These are phyloP conservation scores for Saussurea involucrata DNA, from an alignment of 129 eudicot genomes.

Conservation along the genomic window DNA sequence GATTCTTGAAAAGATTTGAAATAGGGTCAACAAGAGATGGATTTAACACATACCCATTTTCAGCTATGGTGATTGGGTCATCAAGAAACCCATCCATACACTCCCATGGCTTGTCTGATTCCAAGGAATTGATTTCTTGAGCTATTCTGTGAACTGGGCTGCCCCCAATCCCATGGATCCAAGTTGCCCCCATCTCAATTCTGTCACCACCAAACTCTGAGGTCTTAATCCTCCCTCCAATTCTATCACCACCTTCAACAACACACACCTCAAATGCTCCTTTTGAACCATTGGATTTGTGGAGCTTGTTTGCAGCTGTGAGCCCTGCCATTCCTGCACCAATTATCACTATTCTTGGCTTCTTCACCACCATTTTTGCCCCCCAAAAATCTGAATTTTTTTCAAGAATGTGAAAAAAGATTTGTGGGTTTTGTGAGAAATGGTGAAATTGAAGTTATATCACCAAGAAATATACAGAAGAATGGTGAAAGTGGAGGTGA, in stretches of 20 bases:
- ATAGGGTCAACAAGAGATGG: conserved; percentile 58
- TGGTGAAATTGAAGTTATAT: not conserved
- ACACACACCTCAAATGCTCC: conserved; percentile 58
- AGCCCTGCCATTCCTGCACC: conserved; percentile 96
- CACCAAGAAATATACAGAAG: not conserved
- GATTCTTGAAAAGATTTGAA: conserved; percentile 44
- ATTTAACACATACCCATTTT: conserved; percentile 52
- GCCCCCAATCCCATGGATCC: conserved; percentile 92
- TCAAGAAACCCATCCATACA: conserved; percentile 73
- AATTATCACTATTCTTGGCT: conserved; percentile 76
- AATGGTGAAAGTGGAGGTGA: not conserved
- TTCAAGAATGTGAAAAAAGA: not conserved
- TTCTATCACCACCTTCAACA: conserved; percentile 81
- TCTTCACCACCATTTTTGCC: conserved; percentile 58
- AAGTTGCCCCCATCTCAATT: conserved; percentile 89
- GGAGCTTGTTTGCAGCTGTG: conserved; percentile 85
- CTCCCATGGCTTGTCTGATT: conserved; percentile 79
- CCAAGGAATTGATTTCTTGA: conserved; percentile 48
- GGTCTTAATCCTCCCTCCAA: conserved; percentile 83
- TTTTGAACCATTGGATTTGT: conserved; percentile 33
- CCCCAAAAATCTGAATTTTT: not conserved
- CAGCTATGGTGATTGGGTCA: conserved; percentile 59
- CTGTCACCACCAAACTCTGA: conserved; percentile 81
- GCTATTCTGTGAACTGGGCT: conserved; percentile 83
- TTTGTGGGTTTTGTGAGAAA: conserved; percentile 18